phyloP scores from a whole-genome alignment of 257 asterid species.

The Lycium ferocissimum region DNA sequence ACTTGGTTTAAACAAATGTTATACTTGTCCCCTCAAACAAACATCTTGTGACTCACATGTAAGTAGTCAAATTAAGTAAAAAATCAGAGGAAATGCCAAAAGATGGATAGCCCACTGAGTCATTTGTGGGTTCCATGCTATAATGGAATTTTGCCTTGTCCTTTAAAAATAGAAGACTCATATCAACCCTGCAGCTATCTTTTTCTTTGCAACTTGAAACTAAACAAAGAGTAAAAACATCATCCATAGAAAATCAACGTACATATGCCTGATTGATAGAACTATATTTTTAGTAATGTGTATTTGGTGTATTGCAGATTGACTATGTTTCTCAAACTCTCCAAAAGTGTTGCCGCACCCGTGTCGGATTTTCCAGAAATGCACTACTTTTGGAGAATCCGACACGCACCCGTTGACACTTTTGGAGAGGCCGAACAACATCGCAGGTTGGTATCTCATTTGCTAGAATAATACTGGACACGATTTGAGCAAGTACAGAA shows the following conservation, averaged over 20 bases:
- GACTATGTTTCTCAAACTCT: too few species aligned
- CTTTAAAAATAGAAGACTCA: neutral
- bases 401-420: too few species aligned
- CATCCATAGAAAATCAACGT: neutral
- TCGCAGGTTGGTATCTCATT: constrained; percentile 71
- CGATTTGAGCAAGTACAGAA: constrained; percentile 72
- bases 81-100: neutral
- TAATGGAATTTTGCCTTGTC: neutral
- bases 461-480: constrained; percentile 48
- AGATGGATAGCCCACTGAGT: neutral
- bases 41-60: neutral
- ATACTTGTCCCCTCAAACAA: neutral
- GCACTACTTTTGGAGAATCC: too few species aligned
- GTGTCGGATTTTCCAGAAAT: too few species aligned
- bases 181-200: neutral
- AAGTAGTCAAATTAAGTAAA: neutral
- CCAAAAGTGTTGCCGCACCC: too few species aligned
- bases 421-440: too few species aligned
- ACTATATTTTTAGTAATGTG: neutral
- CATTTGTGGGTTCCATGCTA: constrained; percentile 9
- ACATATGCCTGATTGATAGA: neutral
- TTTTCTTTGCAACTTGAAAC: constrained; percentile 12
- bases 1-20: neutral
- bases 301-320: neutral
- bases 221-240: neutral